Conservation (phyloP, 768 basidiomycete species). For the Trametes punicea region DNA sequence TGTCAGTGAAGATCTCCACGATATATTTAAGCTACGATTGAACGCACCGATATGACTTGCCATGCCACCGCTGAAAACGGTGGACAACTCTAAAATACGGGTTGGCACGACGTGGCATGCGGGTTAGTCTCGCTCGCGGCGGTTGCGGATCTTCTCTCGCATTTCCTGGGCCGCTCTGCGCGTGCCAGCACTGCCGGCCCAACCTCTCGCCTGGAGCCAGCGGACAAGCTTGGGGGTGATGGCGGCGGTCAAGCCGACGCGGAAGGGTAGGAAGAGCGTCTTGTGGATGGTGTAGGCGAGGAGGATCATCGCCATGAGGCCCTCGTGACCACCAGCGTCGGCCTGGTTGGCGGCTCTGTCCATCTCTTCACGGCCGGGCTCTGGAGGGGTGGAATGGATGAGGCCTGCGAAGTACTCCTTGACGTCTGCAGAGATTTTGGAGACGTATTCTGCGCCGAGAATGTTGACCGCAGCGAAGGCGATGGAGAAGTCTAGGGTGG, state of each 20-base stretch:
- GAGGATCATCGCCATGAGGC: conserved; percentile 87
- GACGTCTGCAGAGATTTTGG: conserved; percentile 55
- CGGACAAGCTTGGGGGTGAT: conserved; percentile 82
- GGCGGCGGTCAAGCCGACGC: conserved; percentile 85
- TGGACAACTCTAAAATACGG: background rate
- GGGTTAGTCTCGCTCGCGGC: conserved; percentile 34
- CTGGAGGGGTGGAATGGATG: conserved; percentile 51
- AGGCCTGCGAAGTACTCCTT: conserved; percentile 47
- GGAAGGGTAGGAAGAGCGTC: conserved; percentile 83
- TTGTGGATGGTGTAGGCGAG: conserved; percentile 97
- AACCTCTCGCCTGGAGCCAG: conserved; percentile 79
- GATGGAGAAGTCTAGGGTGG: conserved; percentile 76
- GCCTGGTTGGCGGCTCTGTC: conserved; percentile 38
- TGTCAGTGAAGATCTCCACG: background rate
- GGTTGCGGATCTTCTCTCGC: conserved; percentile 35
- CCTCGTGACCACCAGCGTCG: conserved; percentile 51
- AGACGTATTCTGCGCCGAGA: conserved; percentile 88
- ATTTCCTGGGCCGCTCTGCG: conserved; percentile 53
- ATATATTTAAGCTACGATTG: background rate
- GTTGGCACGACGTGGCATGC: conserved; percentile 21
- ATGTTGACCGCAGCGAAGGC: conserved; percentile 83
- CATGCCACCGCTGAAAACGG: background rate
- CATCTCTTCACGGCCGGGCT: conserved; percentile 66
- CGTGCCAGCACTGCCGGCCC: conserved; percentile 74
- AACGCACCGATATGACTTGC: background rate